These are phyloP conservation scores for Alternaria gansuensis DNA, from an alignment of 2,329 filamentous ascomycete genomes.

Conservation along the genomic window DNA sequence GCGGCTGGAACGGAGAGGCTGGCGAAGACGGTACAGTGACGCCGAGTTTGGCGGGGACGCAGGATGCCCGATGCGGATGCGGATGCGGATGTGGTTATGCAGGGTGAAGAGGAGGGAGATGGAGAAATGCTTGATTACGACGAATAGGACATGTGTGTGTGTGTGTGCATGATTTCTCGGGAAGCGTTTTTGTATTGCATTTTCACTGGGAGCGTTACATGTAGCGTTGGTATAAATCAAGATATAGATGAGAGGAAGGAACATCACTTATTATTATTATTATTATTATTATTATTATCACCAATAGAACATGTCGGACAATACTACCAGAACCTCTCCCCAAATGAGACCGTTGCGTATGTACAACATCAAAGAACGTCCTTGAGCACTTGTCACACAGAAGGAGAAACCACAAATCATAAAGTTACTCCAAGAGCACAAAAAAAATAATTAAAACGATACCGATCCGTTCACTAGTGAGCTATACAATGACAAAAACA, in stretches of 20 bases:
- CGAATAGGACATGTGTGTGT: background rate
- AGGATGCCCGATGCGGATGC: constrained; percentile 16
- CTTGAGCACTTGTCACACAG: too few species aligned
- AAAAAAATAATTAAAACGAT: background rate
- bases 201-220: background rate
- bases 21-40: constrained; percentile 6
- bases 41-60: constrained; percentile 23
- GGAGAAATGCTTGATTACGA: background rate
- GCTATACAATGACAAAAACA: too few species aligned
- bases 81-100: constrained; percentile 13
- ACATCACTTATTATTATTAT: background rate
- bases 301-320: background rate
- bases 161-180: background rate
- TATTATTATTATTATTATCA: background rate
- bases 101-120: background rate
- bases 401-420: background rate
- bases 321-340: background rate
- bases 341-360: too few species aligned
- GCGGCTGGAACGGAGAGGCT: constrained; percentile 12
- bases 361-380: too few species aligned
- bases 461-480: background rate
- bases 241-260: background rate
- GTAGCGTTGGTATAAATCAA: background rate
- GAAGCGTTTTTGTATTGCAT: constrained; percentile 1
- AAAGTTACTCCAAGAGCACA: background rate